Evolutionary conservation across 257 asterid genomes (phyloP), one percentile per base, ranked within the genome.

Genomic region (Capsicum chinense): DNA sequence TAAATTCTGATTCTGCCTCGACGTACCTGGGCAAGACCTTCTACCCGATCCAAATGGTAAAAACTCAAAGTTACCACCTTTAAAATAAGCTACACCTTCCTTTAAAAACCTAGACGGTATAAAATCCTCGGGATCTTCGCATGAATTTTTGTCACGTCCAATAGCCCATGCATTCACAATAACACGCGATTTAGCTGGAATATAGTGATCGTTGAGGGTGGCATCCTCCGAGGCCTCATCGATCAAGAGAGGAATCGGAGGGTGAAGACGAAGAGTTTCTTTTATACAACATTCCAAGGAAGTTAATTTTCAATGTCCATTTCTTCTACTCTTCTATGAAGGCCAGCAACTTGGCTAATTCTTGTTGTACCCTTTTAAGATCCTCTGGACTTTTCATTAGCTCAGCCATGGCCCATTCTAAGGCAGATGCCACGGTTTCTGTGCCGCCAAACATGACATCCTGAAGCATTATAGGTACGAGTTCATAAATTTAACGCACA

Each of bases 371-470:
- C 48, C 9, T 88, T 13, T 62, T 70, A 5, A 90, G 88, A 2
- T 88, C 90, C 42, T 50, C 48, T 9, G 92, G 92, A 83, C 88
- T 90, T 63, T 74, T 86, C 89, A 88, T 85, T n/a, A 91, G 85
- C 90, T 91, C 94, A 12, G 92, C 58, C 88, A 91, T 88, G 39
- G 90, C 80, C 94, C 94, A 91, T 64, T 91, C 94, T 6, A 91
- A 83, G 2, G 89, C 91, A 0, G 92, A 88, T 19, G 92, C 92
- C 1, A 88, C 92, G 1, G 93, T 87, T 19, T 91, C 94, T 0
- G 88, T 88, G 2, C 93, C 94, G 69, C 93, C 93, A 58, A 90
- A 90, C 92, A 90, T 90, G 9, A 90, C 90, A 54, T 21, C 21
- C 21, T 21, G 21, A 21, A 21, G 0, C 21, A 21, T 21, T 21